These are phyloP conservation scores for Chionographis japonica DNA, from an alignment of 106 monocot species.

Conservation along the genomic window DNA sequence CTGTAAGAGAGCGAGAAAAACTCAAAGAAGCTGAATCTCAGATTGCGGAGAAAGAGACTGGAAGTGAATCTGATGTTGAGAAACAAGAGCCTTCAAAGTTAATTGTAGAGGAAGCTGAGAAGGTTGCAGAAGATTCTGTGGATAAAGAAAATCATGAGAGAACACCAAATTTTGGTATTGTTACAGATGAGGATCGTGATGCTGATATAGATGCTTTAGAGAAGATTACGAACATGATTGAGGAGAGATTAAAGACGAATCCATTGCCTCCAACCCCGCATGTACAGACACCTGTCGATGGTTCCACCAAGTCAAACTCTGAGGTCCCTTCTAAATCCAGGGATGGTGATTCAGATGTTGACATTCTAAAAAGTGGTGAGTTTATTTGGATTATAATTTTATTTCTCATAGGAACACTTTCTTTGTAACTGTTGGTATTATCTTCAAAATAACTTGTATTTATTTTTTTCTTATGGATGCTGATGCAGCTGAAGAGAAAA, in stretches of 20 bases:
- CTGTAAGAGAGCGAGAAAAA: constrained; percentile 56
- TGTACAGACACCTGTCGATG: constrained; percentile 26
- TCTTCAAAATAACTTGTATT: background rate
- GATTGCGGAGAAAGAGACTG: constrained; percentile 25
- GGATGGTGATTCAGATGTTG: constrained; percentile 60
- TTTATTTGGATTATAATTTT: background rate
- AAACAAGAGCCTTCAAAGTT: constrained; percentile 41
- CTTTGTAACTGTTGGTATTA: background rate
- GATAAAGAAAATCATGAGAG: constrained; percentile 62
- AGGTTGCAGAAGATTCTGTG: constrained; percentile 36
- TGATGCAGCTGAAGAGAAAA: constrained; percentile 63
- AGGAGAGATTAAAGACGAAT: constrained; percentile 73
- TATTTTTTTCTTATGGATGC: constrained; percentile 5
- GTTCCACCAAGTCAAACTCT: constrained; percentile 39
- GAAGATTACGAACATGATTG: constrained; percentile 68
- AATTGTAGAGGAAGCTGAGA: constrained; percentile 27
- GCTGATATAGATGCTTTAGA: constrained; percentile 76
- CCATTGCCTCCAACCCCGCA: constrained; percentile 80
- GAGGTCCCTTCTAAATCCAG: constrained; percentile 62
- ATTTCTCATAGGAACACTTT: background rate
- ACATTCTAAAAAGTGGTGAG: constrained; percentile 54
- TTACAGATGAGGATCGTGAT: constrained; percentile 75
- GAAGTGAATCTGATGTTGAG: constrained; percentile 22
- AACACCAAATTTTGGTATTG: constrained; percentile 73
- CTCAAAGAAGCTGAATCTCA: constrained; percentile 60